phyloP scores from a whole-genome alignment of 495 filamentous ascomycete species.

The Oleoguttula mirabilis region DNA sequence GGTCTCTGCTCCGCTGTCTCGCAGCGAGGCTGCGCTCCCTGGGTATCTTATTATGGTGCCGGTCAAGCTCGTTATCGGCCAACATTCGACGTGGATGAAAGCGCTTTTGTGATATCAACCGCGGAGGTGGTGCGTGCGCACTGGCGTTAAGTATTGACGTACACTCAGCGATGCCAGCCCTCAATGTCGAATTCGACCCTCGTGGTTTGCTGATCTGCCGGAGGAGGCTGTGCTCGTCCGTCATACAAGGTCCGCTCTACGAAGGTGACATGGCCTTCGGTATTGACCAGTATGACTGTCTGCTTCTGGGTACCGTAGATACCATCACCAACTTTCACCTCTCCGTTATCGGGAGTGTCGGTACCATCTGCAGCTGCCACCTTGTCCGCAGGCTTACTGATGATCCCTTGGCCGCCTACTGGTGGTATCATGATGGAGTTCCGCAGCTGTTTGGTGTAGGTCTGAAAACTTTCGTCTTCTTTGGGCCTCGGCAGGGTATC shows the following conservation, averaged over 20 bases:
- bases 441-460: slow-evolving; percentile 55
- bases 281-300: slow-evolving; percentile 69
- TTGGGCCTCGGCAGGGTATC: slow-evolving; percentile 57
- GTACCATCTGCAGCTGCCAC: slow-evolving; percentile 34
- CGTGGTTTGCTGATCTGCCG: slow-evolving; percentile 48
- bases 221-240: slow-evolving; percentile 46
- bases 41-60: too few species aligned
- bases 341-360: slow-evolving; percentile 1
- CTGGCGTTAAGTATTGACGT: too few species aligned
- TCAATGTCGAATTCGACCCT: slow-evolving; percentile 50
- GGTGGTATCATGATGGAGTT: slow-evolving; percentile 78
- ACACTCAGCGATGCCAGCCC: slow-evolving; percentile 8
- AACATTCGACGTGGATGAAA: too few species aligned
- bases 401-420: slow-evolving; percentile 43
- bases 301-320: slow-evolving; percentile 92
- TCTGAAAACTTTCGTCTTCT: slow-evolving; percentile 49
- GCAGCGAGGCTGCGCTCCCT: too few species aligned
- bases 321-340: slow-evolving; percentile 36
- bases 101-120: too few species aligned
- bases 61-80: too few species aligned
- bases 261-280: slow-evolving; percentile 64
- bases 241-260: slow-evolving; percentile 78
- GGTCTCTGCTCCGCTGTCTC: too few species aligned
- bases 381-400: slow-evolving; percentile 40
- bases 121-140: too few species aligned